Base-by-base conservation (phyloP, 306 rosid genomes). In the Vigna reflexopilosa region DNA sequence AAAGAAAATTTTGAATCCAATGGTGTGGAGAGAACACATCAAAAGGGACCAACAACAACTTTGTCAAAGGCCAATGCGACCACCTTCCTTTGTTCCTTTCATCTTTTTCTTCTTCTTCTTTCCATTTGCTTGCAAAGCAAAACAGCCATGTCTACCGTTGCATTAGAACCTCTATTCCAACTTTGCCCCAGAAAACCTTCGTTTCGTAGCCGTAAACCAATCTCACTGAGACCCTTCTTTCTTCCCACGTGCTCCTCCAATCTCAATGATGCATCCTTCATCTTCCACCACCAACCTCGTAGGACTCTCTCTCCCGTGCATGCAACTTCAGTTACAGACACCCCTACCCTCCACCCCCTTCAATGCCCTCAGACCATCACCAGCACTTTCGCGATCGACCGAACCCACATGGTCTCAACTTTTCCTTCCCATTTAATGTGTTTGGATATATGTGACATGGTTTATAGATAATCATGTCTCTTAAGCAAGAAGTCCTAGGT, bases 101-200 rank as follows among this genome's bases (percentile, higher is more conserved):
- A 34, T 47, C 1, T 44, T 30, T 30, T 30, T 30, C 34, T 30
- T 59, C 15, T 45, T 48, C 9, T 52, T 56, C 75, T 56, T 63
- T 30, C 11, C 49, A 30, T 26, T 67, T 72, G 16, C 11, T 30
- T 57, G 49, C 80, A 67, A 26, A 48, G 72, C 59, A 55, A 9
- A 48, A 47, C 40, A 49, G 45, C 76, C 81, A 93, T 93, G 97
- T 73, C 90, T 44, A 87, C 85, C 76, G 57, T 91, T 77, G 69
- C 85, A 40, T 15, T 73, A 20, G 86, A 85, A 64, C 84, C 92
- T 56, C 83, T 86, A 49, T 64, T 81, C 48, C 77, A 70, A 65
- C 85, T 70, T 47, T 47, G 64, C 79, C 54, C 45, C 2, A 75
- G 83, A 65, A 74, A 42, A 59, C 30, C 45, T 36, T 69, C 75